Evolutionary conservation across 164 flowering plant species (phyloP).

Genomic region (Umbilicus rupestris): DNA sequence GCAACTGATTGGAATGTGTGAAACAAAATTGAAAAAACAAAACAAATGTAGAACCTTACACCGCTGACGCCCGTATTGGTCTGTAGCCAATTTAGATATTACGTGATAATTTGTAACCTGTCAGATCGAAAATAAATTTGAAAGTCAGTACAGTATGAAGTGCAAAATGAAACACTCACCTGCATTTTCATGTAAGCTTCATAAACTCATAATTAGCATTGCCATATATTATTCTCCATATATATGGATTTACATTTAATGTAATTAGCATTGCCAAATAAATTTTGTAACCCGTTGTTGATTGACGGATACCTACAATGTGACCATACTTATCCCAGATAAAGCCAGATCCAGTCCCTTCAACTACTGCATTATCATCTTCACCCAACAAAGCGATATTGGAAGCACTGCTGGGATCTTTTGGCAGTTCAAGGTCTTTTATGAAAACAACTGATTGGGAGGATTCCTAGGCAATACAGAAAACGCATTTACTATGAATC

Average conservation of each 20-base stretch:
- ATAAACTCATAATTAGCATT: not conserved
- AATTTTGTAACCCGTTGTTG: not conserved
- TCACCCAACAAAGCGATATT: constrained; percentile 18
- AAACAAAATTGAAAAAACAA: not conserved
- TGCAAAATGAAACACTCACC: not conserved
- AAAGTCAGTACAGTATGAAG: not conserved
- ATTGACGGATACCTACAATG: constrained; percentile 50
- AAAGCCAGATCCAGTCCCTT: constrained; percentile 94
- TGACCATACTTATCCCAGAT: constrained; percentile 90
- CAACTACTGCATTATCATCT: constrained; percentile 42
- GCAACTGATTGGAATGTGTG: not conserved
- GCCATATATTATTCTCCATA: not conserved
- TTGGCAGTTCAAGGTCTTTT: constrained; percentile 46
- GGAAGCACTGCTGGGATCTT: constrained; percentile 23
- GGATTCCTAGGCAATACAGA: constrained; percentile 35
- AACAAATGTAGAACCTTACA: constrained; percentile 55
- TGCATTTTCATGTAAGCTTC: not conserved
- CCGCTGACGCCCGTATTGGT: constrained; percentile 54
- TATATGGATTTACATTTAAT: not conserved
- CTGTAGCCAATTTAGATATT: constrained; percentile 68
- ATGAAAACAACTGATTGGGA: constrained; percentile 76
- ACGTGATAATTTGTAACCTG: constrained; percentile 96
- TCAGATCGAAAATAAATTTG: not conserved
- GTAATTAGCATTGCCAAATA: too few relatives aligned
- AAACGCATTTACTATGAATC: not conserved